Evolutionary conservation across 2,329 filamentous ascomycete genomes (phyloP).

Genomic region (Trichoderma simmonsii): DNA sequence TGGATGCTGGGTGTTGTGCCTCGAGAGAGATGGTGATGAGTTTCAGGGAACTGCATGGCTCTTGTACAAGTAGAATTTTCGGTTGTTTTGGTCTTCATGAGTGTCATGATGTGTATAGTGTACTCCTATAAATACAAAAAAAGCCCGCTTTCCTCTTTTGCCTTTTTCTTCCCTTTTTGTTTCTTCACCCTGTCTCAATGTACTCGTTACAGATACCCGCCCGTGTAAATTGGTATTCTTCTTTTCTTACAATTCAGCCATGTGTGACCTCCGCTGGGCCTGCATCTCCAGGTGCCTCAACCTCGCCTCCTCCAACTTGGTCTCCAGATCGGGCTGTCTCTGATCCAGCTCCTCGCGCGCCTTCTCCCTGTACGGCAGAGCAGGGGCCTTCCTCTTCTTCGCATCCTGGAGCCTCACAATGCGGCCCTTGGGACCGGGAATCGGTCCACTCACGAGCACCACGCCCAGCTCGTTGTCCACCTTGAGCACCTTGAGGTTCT

Average conservation of each 20-base stretch:
- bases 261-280: conserved; percentile 39
- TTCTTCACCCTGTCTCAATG: not conserved
- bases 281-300: conserved; percentile 53
- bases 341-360: conserved; percentile 42
- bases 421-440: conserved; percentile 85
- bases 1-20: not conserved
- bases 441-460: conserved; percentile 80
- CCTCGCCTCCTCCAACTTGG: conserved; percentile 47
- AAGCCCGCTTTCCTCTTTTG: conserved; percentile 30
- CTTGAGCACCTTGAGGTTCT: conserved; percentile 86
- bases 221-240: not conserved
- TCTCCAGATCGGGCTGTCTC: conserved; percentile 46
- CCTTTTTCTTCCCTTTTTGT: not conserved
- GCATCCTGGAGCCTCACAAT: conserved; percentile 86
- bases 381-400: conserved; percentile 71
- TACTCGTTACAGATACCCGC: conserved; percentile 11
- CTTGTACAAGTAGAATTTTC: conserved; percentile 18
- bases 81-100: conserved; percentile 22
- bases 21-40: not conserved
- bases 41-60: conserved; percentile 1
- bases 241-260: conserved; percentile 22
- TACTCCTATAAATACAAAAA: conserved; percentile 40
- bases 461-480: conserved; percentile 84
- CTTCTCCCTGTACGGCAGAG: conserved; percentile 47
- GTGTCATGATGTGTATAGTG: conserved; percentile 25